phyloP scores from a whole-genome alignment of 1,284 basidiomycete genomes.

The Malassezia nana region DNA sequence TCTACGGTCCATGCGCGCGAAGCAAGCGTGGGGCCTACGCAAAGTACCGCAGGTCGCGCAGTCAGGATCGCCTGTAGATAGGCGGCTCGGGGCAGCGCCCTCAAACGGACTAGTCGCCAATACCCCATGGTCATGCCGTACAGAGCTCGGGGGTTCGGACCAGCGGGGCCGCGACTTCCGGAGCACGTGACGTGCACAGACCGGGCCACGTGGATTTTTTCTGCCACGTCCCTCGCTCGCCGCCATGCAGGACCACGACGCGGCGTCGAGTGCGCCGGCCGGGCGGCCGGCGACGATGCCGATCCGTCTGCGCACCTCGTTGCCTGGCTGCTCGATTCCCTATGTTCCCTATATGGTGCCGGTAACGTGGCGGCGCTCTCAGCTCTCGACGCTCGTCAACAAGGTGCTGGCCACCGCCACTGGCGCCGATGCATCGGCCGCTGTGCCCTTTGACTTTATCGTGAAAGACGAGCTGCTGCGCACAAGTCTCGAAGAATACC shows the following conservation, averaged over 20 bases:
- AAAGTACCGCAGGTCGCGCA: background rate
- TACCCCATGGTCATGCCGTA: background rate
- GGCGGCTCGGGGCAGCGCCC: constrained; percentile 2
- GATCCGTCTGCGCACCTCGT: constrained; percentile 17
- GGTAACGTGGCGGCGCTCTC: constrained; percentile 76
- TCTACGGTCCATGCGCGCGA: background rate
- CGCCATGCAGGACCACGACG: background rate
- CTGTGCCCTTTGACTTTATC: constrained; percentile 89
- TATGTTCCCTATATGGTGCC: constrained; percentile 78
- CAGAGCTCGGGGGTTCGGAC: background rate
- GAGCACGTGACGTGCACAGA: constrained; percentile 1
- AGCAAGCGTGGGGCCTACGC: background rate
- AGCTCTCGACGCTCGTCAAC: constrained; percentile 95
- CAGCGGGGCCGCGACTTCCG: background rate
- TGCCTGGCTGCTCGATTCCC: constrained; percentile 16
- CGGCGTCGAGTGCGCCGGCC: background rate
- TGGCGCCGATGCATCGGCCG: constrained; percentile 28
- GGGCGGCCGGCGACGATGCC: constrained; percentile 11
- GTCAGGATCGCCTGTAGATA: background rate
- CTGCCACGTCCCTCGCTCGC: background rate
- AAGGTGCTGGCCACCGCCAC: constrained; percentile 66
- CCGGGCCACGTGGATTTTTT: background rate
- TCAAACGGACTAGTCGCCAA: background rate
- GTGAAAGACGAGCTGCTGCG: constrained; percentile 71
- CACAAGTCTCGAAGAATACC: constrained; percentile 66